Conservation (phyloP, 2,329 filamentous ascomycete genomes). For the Alternaria panax region DNA sequence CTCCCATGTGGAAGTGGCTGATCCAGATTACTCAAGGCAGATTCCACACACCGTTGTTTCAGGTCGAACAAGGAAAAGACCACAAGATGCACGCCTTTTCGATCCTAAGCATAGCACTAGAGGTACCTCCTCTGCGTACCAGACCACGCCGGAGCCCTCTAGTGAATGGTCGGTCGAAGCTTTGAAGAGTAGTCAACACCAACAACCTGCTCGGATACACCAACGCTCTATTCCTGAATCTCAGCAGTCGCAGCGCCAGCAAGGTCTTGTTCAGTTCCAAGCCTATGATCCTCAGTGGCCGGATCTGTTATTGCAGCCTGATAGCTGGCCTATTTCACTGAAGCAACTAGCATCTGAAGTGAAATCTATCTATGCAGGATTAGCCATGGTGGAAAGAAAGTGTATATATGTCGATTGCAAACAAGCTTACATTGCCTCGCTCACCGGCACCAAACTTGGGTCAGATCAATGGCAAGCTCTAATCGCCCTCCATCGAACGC, state of each 20-base stretch:
- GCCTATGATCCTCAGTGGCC: constrained; percentile 46
- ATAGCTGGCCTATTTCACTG: constrained; percentile 74
- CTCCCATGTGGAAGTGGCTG: constrained; percentile 31
- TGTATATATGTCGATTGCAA: constrained; percentile 82
- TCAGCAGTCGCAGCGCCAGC: constrained; percentile 28
- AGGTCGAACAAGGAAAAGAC: constrained; percentile 26
- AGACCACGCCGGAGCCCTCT: constrained; percentile 32
- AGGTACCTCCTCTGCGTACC: constrained; percentile 24
- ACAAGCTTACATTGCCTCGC: constrained; percentile 62
- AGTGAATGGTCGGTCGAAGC: constrained; percentile 36
- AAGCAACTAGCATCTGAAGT: constrained; percentile 83
- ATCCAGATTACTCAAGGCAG: constrained; percentile 37
- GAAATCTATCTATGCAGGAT: constrained; percentile 80
- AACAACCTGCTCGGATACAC: constrained; percentile 18
- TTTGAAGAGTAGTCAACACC: constrained; percentile 26
- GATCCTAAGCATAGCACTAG: constrained; percentile 27
- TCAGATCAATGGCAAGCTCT: constrained; percentile 83
- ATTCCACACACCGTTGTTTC: constrained; percentile 23
- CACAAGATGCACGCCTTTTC: constrained; percentile 30
- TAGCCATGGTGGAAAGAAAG: constrained; percentile 86
- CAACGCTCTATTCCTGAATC: constrained; percentile 22
- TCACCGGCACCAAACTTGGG: constrained; percentile 55
- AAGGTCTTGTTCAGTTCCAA: constrained; percentile 46
- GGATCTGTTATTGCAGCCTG: constrained; percentile 62
- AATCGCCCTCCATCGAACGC: constrained; percentile 79